Conservation (phyloP, 176 grass and related monocot genomes). For the Panicum miliaceum region DNA sequence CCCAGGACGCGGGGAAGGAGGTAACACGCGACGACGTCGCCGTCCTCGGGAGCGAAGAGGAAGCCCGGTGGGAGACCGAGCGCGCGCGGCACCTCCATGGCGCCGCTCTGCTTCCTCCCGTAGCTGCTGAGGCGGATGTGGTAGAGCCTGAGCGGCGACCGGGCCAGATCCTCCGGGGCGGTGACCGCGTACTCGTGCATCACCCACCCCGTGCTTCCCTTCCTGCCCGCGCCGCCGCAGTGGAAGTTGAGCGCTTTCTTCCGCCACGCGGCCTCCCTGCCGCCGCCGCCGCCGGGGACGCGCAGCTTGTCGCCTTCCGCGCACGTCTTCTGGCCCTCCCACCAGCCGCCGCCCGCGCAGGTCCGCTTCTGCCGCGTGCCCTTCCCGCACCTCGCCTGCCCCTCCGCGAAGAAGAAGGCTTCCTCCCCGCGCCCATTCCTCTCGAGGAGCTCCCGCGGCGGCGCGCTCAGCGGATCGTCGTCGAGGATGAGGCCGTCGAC, state of each 20-base stretch:
- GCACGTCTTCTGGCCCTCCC: background rate
- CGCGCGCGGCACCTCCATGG: background rate
- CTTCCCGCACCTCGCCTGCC: background rate
- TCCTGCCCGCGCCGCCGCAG: background rate
- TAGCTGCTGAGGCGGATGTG: conserved; percentile 5
- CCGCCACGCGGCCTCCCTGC: background rate
- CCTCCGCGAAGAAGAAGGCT: background rate
- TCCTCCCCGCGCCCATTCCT: background rate
- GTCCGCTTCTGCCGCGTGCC: background rate
- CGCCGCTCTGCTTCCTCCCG: background rate
- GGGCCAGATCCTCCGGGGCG: background rate
- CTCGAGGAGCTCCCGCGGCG: background rate
- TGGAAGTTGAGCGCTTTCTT: conserved; percentile 15
- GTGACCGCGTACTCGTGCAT: conserved; percentile 22
- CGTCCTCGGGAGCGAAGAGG: background rate
- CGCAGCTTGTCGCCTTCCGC: background rate
- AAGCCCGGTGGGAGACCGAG: background rate
- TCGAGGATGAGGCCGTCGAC: background rate
- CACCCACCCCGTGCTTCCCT: conserved; percentile 12
- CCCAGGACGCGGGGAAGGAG: background rate
- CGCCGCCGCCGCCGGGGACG: background rate
- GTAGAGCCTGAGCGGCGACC: background rate
- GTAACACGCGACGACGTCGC: background rate
- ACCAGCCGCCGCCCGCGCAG: background rate
- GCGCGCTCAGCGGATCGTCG: conserved; percentile 3